Conservation (phyloP, 257 asterid species). For the Leonotis leonurus region DNA sequence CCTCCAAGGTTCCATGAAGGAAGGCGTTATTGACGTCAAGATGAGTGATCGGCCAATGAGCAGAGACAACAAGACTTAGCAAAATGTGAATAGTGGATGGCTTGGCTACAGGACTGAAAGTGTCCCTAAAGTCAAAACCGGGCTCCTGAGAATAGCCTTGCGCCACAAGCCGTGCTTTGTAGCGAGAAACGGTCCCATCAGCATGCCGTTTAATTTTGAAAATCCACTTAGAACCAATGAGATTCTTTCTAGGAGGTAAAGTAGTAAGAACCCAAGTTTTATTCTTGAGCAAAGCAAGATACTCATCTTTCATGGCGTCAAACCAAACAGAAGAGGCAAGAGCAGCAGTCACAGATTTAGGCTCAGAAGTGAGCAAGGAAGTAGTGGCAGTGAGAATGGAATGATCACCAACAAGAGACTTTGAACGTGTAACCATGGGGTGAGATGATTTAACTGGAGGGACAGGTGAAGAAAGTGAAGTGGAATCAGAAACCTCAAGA, state of each 20-base stretch:
- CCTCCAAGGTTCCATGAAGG: too few species aligned
- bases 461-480: too few species aligned
- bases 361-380: background rate
- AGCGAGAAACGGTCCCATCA: background rate
- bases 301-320: background rate
- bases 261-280: fast-evolving
- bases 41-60: background rate
- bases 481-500: too few species aligned
- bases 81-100: background rate
- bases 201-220: background rate
- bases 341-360: fast-evolving
- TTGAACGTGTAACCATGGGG: background rate
- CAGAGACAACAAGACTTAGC: background rate
- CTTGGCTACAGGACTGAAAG: background rate
- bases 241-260: background rate
- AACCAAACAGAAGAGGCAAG: background rate
- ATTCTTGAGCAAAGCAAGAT: background rate
- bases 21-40: too few species aligned
- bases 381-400: too few species aligned
- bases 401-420: background rate
- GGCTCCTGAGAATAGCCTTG: background rate
- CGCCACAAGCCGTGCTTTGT: background rate
- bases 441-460: too few species aligned
- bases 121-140: background rate
- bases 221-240: background rate